Evolutionary conservation across 805 yeast species (phyloP), one percentile per base, ranked within the genome.

Genomic region (Ascoidea asiatica): DNA sequence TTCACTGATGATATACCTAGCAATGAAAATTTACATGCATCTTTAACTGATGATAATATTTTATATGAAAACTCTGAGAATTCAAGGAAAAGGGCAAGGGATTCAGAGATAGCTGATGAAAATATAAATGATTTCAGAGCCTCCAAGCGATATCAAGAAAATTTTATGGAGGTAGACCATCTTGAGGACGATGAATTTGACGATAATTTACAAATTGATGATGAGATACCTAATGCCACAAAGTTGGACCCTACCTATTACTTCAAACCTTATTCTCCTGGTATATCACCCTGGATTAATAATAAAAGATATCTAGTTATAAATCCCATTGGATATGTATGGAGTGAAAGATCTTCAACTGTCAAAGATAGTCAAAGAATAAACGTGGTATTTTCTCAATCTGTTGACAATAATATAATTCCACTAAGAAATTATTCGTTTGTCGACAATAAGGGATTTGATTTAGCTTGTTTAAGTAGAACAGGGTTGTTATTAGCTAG

Each of bases 361-460:
- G 71, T 73, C 48, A 78, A 72, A 19, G 67, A 66, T 21, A 65
- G 63, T 2, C 73, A 77, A 51, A 78, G 89, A 37, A 69, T 90
- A n/a, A 89, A 95, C 0, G 86, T 89, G 1, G 75, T 86, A 13
- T 90, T 92, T 56, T 87, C 86, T 55, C 97, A 90, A 57, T 68
- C 81, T 44, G 5, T 21, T 7, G 5, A 36, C 20, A 15, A 15
- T 4, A 19, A 20, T 22, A 38, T 11, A 4, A 77, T 86, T 0
- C 55, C 70, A 11, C 81, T 80, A 56, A 75, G 79, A 46, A 95
- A 87, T 53, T 86, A 86, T 54, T 90, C 87, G 61, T 89, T 90
- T 62, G 80, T 79, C 41, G 97, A 90, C 60, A 60, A 74, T 40
- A 69, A 71, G 48, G 71, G 74, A 13, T 86, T 70, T 60, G 95